phyloP scores from a whole-genome alignment of 2,329 filamentous ascomycete genomes.

The Atkinsonella texensis region DNA sequence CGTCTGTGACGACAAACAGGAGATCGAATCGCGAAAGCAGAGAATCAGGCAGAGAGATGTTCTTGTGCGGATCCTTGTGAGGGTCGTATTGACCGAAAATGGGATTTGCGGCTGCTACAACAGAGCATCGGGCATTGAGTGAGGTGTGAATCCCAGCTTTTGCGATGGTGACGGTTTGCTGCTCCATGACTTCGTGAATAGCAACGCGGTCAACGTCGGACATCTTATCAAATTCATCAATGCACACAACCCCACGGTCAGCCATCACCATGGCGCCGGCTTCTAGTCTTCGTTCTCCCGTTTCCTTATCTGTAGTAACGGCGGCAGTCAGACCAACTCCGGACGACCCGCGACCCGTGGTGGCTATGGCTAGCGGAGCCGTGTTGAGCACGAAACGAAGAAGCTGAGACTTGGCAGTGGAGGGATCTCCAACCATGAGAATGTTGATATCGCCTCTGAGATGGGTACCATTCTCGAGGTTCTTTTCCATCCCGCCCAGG shows the following conservation, averaged over 20 bases:
- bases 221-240: slow-evolving; percentile 99
- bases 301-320: slow-evolving; percentile 94
- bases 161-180: slow-evolving; percentile 97
- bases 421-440: slow-evolving; percentile 96
- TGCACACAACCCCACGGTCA: slow-evolving; percentile 94
- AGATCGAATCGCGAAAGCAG: slow-evolving; percentile 97
- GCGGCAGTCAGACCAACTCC: slow-evolving; percentile 96
- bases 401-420: slow-evolving; percentile 96
- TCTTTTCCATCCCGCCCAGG: slow-evolving; percentile 94
- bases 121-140: slow-evolving; percentile 90
- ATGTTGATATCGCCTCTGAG: slow-evolving; percentile 98
- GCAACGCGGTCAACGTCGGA: slow-evolving; percentile 95
- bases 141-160: slow-evolving; percentile 98
- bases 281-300: slow-evolving; percentile 85
- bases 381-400: slow-evolving; percentile 96
- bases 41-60: slow-evolving; percentile 94
- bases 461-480: slow-evolving; percentile 94
- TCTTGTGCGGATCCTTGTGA: slow-evolving; percentile 97
- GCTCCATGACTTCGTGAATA: slow-evolving; percentile 99
- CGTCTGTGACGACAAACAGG: slow-evolving; percentile 93
- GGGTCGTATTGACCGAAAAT: slow-evolving; percentile 98
- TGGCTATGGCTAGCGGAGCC: slow-evolving; percentile 89
- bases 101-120: slow-evolving; percentile 91
- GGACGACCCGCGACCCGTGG: slow-evolving; percentile 90
- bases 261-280: slow-evolving; percentile 98